These are phyloP conservation scores for Poteriospumella lacustris DNA, from an alignment of 108 stramenopile species.

Conservation along the genomic window DNA sequence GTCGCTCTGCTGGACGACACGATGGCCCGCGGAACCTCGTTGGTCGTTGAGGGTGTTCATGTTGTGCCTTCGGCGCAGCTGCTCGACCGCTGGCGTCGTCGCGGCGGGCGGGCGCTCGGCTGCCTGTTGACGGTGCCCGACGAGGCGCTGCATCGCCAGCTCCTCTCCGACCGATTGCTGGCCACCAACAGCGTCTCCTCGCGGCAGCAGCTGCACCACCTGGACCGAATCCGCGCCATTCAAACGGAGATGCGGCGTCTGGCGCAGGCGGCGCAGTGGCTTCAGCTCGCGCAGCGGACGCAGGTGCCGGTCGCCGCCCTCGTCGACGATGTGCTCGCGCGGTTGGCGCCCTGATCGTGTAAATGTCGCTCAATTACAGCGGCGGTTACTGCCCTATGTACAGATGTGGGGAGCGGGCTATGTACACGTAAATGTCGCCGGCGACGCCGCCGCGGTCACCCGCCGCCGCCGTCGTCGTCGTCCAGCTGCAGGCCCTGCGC, in stretches of 20 bases:
- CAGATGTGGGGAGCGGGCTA: too few species aligned
- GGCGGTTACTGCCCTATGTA: too few species aligned
- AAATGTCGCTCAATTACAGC: too few species aligned
- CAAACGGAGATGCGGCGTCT: slow-evolving; percentile 63
- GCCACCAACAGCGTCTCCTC: slow-evolving; percentile 54
- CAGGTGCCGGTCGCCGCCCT: slow-evolving; percentile 60
- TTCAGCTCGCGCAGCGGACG: slow-evolving; percentile 55
- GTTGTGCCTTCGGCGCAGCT: slow-evolving; percentile 49
- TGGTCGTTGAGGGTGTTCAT: slow-evolving; percentile 64
- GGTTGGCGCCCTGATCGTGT: too few species aligned
- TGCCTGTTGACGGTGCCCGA: slow-evolving; percentile 53
- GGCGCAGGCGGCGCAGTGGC: slow-evolving; percentile 56
- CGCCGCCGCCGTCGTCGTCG: too few species aligned
- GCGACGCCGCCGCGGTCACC: neutral
- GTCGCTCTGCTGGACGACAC: slow-evolving; percentile 58
- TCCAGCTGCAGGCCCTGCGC: too few species aligned
- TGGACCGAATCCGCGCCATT: slow-evolving; percentile 58
- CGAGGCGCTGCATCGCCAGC: slow-evolving; percentile 53
- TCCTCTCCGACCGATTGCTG: slow-evolving; percentile 52
- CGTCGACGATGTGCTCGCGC: slow-evolving; percentile 45
- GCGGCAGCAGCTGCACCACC: slow-evolving; percentile 46
- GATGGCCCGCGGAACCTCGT: slow-evolving; percentile 50
- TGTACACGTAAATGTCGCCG: neutral
- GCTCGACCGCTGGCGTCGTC: slow-evolving; percentile 50
- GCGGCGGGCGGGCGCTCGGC: slow-evolving; percentile 57